Evolutionary conservation across 371 early-diverging fungal species (phyloP).

Genomic region (Mortierella sp.): DNA sequence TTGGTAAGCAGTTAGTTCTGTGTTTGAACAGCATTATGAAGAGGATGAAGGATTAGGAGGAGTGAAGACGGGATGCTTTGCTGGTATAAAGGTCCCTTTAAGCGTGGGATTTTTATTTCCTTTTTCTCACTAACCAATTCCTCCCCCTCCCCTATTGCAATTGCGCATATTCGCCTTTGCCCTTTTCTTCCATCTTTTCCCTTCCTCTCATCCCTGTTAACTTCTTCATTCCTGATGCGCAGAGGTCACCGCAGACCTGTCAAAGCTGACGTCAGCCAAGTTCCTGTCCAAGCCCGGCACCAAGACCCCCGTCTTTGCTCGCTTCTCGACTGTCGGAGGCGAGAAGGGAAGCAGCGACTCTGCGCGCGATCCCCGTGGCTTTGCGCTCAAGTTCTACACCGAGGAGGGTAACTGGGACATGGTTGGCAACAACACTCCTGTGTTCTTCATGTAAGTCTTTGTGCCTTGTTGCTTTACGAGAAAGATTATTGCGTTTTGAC

Average conservation of each 20-base stretch:
- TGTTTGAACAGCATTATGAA: neutral
- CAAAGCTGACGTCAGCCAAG: conserved; percentile 70
- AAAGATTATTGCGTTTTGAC: neutral
- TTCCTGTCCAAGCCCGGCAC: conserved; percentile 71
- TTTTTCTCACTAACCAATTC: neutral
- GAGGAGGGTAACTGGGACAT: conserved; percentile 83
- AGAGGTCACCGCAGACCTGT: conserved; percentile 66
- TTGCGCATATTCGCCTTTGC: neutral
- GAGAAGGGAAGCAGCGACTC: conserved; percentile 73
- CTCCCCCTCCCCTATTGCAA: no score
- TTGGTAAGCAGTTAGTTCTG: conserved; percentile 30
- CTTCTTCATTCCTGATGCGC: neutral
- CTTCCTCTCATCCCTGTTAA: neutral
- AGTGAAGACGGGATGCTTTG: neutral
- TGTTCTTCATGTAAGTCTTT: conserved; percentile 68
- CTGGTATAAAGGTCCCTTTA: neutral
- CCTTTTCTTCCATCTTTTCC: neutral
- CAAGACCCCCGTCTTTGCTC: conserved; percentile 74
- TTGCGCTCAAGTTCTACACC: conserved; percentile 81
- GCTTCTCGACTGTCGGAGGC: conserved; percentile 81
- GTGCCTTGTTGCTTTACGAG: neutral
- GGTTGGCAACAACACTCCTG: conserved; percentile 79
- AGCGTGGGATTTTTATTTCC: neutral
- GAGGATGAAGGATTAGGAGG: neutral
- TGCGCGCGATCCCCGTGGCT: conserved; percentile 74